A percentile compares a stretch with the other conserved stretches of the same genome.
Evolutionary conservation across 2,329 filamentous ascomycete genomes (phyloP).

Genomic region (Celoporthe dispersa): DNA sequence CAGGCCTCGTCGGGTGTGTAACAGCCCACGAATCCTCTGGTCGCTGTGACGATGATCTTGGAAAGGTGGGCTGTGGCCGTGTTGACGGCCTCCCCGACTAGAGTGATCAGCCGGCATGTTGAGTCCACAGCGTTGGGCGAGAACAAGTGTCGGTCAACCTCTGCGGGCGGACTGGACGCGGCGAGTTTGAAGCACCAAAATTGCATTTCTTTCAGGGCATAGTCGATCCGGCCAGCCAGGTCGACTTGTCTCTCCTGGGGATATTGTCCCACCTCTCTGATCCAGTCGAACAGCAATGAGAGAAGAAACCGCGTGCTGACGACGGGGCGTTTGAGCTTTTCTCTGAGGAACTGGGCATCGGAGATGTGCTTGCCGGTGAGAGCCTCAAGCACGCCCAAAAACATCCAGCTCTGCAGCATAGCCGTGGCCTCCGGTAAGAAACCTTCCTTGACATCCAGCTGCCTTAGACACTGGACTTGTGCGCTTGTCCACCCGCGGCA

Average conservation of each 20-base stretch:
- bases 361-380: not conserved
- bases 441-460: not conserved
- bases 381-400: not conserved
- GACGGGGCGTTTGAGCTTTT: not conserved
- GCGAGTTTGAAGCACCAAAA: not conserved
- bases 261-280: not conserved
- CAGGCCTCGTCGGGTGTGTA: not conserved
- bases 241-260: not conserved
- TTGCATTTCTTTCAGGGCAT: not conserved
- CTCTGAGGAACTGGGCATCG: not conserved
- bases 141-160: not conserved
- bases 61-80: not conserved
- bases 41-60: not conserved
- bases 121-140: not conserved
- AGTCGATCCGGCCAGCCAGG: not conserved
- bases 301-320: not conserved
- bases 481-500: not conserved
- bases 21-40: not conserved
- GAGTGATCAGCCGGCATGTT: not conserved
- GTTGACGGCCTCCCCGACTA: not conserved
- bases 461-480: not conserved
- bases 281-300: not conserved
- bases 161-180: not conserved
- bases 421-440: not conserved
- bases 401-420: slow-evolving; percentile 3